phyloP scores from a whole-genome alignment of 441 rosid species.

The Euphorbia schlechtendalii region DNA sequence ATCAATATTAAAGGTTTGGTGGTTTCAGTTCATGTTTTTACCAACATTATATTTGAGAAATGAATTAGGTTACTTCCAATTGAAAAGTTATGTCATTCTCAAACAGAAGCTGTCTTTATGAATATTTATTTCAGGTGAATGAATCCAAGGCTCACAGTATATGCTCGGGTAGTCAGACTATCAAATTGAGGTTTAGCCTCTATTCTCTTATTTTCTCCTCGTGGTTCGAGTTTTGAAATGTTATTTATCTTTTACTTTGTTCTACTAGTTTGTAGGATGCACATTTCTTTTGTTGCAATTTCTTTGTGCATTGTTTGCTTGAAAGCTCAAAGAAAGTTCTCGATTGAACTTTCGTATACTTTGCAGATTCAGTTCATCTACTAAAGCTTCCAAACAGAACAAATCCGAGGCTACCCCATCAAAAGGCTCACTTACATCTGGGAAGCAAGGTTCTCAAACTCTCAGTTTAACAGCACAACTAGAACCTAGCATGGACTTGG shows the following conservation, averaged over 20 bases:
- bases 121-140: constrained; percentile 58
- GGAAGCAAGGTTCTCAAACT: constrained; percentile 41
- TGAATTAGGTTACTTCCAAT: not conserved
- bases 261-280: not conserved
- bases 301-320: constrained; percentile 1
- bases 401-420: constrained; percentile 60
- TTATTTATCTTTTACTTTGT: not conserved
- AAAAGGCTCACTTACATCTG: constrained; percentile 49
- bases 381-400: constrained; percentile 44
- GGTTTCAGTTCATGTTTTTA: constrained; percentile 8
- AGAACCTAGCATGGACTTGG: constrained; percentile 55
- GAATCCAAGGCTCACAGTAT: constrained; percentile 52
- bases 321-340: constrained; percentile 6
- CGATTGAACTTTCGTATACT: constrained; percentile 17
- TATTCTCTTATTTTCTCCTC: not conserved
- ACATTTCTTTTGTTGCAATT: not conserved
- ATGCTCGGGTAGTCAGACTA: constrained; percentile 41
- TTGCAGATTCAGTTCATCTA: constrained; percentile 67
- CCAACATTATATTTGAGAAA: not conserved
- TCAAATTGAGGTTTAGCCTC: constrained; percentile 50
- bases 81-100: not conserved
- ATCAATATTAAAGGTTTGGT: constrained; percentile 67
- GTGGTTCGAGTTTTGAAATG: not conserved
- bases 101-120: not conserved
- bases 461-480: constrained; percentile 36